These are phyloP conservation scores for Arachnomyces sp. DNA, from an alignment of 2,329 filamentous ascomycete genomes.

Conservation along the genomic window DNA sequence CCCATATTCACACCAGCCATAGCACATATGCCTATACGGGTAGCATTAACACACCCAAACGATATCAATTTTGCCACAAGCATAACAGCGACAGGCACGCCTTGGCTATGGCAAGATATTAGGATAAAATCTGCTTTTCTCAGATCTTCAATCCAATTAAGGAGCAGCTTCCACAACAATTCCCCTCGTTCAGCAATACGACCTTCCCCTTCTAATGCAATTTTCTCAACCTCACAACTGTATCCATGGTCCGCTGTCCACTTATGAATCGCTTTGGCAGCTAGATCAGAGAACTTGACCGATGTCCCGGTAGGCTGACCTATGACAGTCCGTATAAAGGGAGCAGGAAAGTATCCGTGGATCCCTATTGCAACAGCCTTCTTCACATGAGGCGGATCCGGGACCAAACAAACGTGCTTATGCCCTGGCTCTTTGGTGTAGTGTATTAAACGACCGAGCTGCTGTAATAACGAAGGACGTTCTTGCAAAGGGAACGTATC, in stretches of 20 bases:
- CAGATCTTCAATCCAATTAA: conserved; percentile 92
- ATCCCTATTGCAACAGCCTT: conserved; percentile 89
- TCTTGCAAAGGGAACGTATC: conserved; percentile 39
- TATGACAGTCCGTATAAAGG: conserved; percentile 78
- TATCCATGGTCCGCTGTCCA: conserved; percentile 73
- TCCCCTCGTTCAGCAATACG: conserved; percentile 84
- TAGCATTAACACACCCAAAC: conserved; percentile 70
- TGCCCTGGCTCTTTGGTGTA: conserved; percentile 50
- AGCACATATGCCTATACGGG: conserved; percentile 76
- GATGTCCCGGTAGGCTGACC: conserved; percentile 95
- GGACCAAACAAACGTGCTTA: conserved; percentile 65
- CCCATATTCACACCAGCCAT: conserved; percentile 90
- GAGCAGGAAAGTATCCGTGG: conserved; percentile 86
- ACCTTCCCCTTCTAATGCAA: conserved; percentile 90
- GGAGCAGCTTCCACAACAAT: conserved; percentile 83
- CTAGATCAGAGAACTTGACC: conserved; percentile 81
- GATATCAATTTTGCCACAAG: conserved; percentile 87
- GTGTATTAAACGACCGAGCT: conserved; percentile 38
- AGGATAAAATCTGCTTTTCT: conserved; percentile 81
- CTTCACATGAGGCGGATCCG: conserved; percentile 63
- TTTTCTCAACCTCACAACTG: conserved; percentile 78
- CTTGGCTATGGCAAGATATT: conserved; percentile 91
- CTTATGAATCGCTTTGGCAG: conserved; percentile 71
- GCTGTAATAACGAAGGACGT: conserved; percentile 59
- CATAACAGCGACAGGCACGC: conserved; percentile 89